Evolutionary conservation across 148 eudicot species (phyloP).

Genomic region (Cornus kousa): DNA sequence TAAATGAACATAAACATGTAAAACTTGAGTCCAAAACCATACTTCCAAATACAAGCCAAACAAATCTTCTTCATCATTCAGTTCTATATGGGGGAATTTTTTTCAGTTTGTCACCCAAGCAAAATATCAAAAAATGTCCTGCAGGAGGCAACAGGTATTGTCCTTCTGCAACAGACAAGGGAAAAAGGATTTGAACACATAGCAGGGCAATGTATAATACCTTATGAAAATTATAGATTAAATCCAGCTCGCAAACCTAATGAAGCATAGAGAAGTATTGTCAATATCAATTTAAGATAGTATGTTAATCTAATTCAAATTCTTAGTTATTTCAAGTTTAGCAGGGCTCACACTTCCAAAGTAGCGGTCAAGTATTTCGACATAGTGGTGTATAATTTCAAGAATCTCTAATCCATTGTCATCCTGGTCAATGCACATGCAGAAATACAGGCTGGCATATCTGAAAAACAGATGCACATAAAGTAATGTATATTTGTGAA

Average conservation of each 20-base stretch:
- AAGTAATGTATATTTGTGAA: not conserved
- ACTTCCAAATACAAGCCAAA: not conserved
- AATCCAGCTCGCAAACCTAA: constrained; percentile 92
- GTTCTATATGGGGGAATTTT: not conserved
- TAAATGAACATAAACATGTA: not conserved
- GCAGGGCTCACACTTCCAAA: constrained; percentile 84
- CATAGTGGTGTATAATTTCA: constrained; percentile 87
- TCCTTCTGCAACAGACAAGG: not conserved
- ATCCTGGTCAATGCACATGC: constrained; percentile 89
- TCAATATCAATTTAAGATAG: constrained; percentile 2
- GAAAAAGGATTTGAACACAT: not conserved
- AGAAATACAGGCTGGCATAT: constrained; percentile 91
- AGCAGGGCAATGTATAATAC: constrained; percentile 35
- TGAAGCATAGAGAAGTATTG: constrained; percentile 14
- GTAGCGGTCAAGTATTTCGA: constrained; percentile 90
- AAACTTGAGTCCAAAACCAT: not conserved
- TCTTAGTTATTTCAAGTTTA: constrained; percentile 5
- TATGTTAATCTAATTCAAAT: not conserved
- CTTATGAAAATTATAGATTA: constrained; percentile 95
- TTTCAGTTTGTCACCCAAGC: constrained; percentile 4
- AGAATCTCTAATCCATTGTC: constrained; percentile 94
- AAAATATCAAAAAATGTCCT: not conserved
- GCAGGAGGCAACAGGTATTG: not conserved
- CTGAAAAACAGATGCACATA: constrained; percentile 31
- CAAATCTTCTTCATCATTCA: not conserved